Conservation (phyloP, 306 rosid genomes). For the Argentina anserina region DNA sequence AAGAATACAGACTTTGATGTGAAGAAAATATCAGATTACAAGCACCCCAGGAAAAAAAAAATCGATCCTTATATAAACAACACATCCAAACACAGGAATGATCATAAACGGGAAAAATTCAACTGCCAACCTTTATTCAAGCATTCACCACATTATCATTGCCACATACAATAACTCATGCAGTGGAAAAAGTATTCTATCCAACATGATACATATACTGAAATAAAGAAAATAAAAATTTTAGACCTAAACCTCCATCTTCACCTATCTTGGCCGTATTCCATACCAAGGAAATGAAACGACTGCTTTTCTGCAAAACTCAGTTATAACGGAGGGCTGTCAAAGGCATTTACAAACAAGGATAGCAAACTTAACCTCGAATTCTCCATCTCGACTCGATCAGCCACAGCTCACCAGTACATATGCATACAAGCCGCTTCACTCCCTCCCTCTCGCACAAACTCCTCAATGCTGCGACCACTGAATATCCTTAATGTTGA, state of each 20-base stretch:
- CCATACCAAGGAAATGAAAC: background rate
- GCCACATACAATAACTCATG: background rate
- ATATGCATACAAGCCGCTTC: background rate
- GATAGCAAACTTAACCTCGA: constrained; percentile 1
- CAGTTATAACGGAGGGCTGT: background rate
- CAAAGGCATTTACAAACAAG: constrained; percentile 4
- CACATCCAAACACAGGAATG: background rate
- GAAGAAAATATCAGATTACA: background rate
- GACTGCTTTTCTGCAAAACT: constrained; percentile 1
- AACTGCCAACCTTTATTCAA: background rate
- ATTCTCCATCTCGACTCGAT: constrained; percentile 2
- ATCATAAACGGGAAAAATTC: background rate
- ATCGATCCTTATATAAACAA: background rate
- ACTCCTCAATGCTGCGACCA: constrained; percentile 76
- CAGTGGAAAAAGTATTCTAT: background rate
- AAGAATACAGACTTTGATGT: background rate
- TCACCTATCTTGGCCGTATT: constrained; percentile 1
- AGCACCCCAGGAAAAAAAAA: background rate
- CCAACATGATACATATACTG: background rate
- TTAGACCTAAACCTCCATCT: background rate
- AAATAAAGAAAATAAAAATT: background rate
- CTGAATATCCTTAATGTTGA: constrained; percentile 71
- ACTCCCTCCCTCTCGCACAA: background rate
- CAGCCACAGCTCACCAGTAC: background rate
- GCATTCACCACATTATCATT: background rate